Conservation (phyloP, 2,329 filamentous ascomycete species). For the Penicillium psychrosexuale region DNA sequence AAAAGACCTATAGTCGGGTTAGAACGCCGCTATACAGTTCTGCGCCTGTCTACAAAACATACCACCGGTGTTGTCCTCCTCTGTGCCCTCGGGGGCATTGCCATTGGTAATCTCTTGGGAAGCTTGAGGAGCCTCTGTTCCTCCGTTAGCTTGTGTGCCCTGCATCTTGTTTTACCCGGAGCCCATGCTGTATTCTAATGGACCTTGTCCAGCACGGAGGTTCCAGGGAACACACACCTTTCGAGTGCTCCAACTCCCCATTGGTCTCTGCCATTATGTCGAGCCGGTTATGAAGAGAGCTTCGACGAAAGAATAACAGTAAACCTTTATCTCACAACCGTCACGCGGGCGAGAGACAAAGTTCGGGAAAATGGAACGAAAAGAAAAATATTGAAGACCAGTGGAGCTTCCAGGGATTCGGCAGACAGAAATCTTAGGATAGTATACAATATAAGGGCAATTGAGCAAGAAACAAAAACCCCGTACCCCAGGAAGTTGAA, state of each 20-base stretch:
- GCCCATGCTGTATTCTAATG: slow-evolving; percentile 8
- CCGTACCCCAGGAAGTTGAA: slow-evolving; percentile 33
- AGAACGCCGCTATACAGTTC: slow-evolving; percentile 8
- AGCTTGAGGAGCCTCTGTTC: slow-evolving; percentile 32
- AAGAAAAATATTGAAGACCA: slow-evolving; percentile 19
- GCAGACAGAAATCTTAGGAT: slow-evolving; percentile 26
- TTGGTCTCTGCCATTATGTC: slow-evolving; percentile 41
- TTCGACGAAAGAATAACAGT: slow-evolving; percentile 18
- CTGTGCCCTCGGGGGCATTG: slow-evolving; percentile 32
- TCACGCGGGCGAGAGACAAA: slow-evolving; percentile 15
- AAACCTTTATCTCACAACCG: slow-evolving; percentile 22
- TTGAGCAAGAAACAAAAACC: slow-evolving; percentile 33
- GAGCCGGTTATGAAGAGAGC: slow-evolving; percentile 15
- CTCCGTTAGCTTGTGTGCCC: slow-evolving; percentile 10
- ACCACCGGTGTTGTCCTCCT: slow-evolving; percentile 39
- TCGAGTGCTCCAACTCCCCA: slow-evolving; percentile 39
- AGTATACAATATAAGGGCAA: slow-evolving; percentile 32
- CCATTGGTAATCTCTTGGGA: slow-evolving; percentile 35
- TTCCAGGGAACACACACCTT: slow-evolving; percentile 30
- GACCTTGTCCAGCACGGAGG: slow-evolving; percentile 7
- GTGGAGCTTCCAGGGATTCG: slow-evolving; percentile 10
- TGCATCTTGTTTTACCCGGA: slow-evolving; percentile 1
- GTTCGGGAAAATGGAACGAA: slow-evolving; percentile 11
- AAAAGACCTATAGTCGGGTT: slow-evolving; percentile 51
- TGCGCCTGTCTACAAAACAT: slow-evolving; percentile 15